Evolutionary conservation across 2,329 filamentous ascomycete species (phyloP).

Genomic region (Furcasterigmium sp.): DNA sequence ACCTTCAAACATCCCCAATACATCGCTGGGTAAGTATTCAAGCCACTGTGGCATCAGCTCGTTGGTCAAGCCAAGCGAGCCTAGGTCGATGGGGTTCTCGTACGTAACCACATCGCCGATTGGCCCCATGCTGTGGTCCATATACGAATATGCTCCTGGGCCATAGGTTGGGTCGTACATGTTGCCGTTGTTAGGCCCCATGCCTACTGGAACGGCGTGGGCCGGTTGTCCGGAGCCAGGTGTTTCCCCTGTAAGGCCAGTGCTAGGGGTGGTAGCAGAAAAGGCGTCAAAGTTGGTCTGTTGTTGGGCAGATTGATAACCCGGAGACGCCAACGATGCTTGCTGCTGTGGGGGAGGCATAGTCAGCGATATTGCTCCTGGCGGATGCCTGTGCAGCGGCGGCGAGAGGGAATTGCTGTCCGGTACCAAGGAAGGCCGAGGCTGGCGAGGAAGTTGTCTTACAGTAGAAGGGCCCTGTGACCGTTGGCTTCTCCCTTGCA

Average conservation of each 20-base stretch:
- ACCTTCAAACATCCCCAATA: slow-evolving; percentile 50
- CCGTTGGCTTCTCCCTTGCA: not conserved
- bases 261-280: slow-evolving; percentile 3
- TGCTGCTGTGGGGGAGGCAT: not conserved
- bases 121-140: slow-evolving; percentile 17
- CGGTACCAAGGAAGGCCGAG: too few species aligned
- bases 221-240: not conserved
- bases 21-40: slow-evolving; percentile 65
- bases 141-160: slow-evolving; percentile 11
- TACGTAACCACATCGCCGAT: slow-evolving; percentile 58
- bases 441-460: too few species aligned
- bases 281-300: not conserved
- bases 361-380: not conserved
- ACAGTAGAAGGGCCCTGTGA: too few species aligned
- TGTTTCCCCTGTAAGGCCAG: slow-evolving; percentile 1
- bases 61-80: slow-evolving; percentile 51
- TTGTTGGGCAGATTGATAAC: not conserved
- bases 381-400: not conserved
- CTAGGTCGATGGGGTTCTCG: slow-evolving; percentile 72
- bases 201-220: slow-evolving; percentile 1
- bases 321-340: not conserved
- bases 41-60: slow-evolving; percentile 69
- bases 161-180: slow-evolving; percentile 5
- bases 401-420: not conserved
- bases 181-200: not conserved